Evolutionary conservation across 495 filamentous ascomycete genomes (phyloP), one percentile per base, ranked within the genome.

Genomic region (Cenococcum geophilum): DNA sequence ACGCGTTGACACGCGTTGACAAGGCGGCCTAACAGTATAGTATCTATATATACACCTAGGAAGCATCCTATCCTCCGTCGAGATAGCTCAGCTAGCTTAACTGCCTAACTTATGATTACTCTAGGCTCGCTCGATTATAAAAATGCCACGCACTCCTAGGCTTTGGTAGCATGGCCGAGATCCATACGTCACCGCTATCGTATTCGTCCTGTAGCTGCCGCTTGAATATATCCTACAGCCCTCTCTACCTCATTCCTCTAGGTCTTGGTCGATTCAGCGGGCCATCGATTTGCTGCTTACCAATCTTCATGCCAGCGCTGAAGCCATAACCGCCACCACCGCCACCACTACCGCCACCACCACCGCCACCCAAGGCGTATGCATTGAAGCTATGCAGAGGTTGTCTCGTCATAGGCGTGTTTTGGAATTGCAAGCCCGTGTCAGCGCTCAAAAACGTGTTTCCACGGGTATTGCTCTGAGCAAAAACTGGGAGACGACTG

Each of bases 281-380:
- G n/a, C 49, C 55, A 12, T 53, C 58, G 16, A 56, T 20, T 14
- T 51, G 36, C 27, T 59, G 64, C 32, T 60, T 51, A 3, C 69
- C 64, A 18, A 76, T 68, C 64, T 80, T 80, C 18, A 78, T 42
- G 23, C 78, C 78, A 43, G 77, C 77, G 62, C 74, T 78, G 70
- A 80, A 74, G 1, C 78, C 77, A 62, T 80, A 79, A 22, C 77
- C 73, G 48, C 69, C 63, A 21, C 57, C 53, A 42, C 70, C 60
- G 32, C 57, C 67, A 45, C 70, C 60, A 1, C 78, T 76, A 62
- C 79, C 79, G 22, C 77, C 73, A 47, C 69, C 63, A 20, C 57
- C 53, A 42, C 70, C 60, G 32, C 57, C 66, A 45, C 70, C 58
- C 27, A 32, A 32, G 20, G 66, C 59, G 59, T 71, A 75, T 14